Base-by-base conservation (phyloP, 2,329 filamentous ascomycete genomes). In the Penicillium sp. region DNA sequence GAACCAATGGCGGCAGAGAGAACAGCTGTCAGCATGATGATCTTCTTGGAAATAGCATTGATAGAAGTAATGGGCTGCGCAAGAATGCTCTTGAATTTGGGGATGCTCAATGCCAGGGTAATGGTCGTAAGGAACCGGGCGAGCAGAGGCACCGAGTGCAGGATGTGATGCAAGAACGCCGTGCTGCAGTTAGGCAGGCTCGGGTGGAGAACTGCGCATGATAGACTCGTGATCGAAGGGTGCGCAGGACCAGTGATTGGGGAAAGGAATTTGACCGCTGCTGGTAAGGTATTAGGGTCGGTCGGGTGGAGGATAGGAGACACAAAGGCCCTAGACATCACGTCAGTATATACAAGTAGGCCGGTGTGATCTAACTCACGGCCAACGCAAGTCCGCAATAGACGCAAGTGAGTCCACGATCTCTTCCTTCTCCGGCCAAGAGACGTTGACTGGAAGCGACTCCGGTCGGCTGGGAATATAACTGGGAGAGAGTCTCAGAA, bases 131-230 rank as follows among this genome's bases (percentile, higher is more conserved):
- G 60, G 78, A 95, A 85, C 58, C 91, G 89, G 7, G 89, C 86
- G 27, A 96, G 79, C 1, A 84, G 81, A 0, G 93, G 92, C 74
- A 96, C 95, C 1, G 91, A 88, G 54, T 86, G 85, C 57, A 96
- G 85, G 85, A 91, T 93, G 76, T 95, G 96, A 59, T 91, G 90
- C 46, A 97, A 78, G 72, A 93, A 96, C 3, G 91, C 96, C 29
- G 91, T 90, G 37, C 89, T 83, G 74, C 93, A 99, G 19, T 91
- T 96, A 1, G 93, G 93, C 67, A 96, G 91, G 19, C 85, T 82
- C 0, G 93, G 93, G 72, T 99, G 93, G 2, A 98, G 85, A 2
- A 93, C 83, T 1, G 93, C 93, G 76, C 95, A 99, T 44, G 92
- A 93, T 21, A 97, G 85, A 26, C 88, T 89, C 10, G 85, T 88